Evolutionary conservation across 2,329 filamentous ascomycete species (phyloP).

Genomic region (Coniella vitis): DNA sequence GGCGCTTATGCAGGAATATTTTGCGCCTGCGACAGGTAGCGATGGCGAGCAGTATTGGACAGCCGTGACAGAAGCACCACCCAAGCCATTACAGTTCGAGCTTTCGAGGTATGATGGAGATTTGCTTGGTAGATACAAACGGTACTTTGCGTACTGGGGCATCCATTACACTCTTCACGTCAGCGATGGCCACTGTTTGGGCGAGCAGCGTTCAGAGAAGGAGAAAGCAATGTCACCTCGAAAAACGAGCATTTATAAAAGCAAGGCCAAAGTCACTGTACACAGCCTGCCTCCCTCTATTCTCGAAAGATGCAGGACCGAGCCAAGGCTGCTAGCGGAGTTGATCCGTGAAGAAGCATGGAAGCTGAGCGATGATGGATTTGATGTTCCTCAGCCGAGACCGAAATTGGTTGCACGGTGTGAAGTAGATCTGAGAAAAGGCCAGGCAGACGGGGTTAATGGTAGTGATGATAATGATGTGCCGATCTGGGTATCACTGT

Average conservation of each 20-base stretch:
- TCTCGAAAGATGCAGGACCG: slow-evolving; percentile 63
- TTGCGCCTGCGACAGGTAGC: slow-evolving; percentile 22
- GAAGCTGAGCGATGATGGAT: slow-evolving; percentile 46
- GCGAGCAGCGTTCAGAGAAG: neutral
- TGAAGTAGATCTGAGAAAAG: too few relatives aligned
- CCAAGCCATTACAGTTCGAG: slow-evolving; percentile 56
- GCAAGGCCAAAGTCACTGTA: slow-evolving; percentile 18
- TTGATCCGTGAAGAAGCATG: slow-evolving; percentile 71
- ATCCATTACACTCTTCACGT: slow-evolving; percentile 49
- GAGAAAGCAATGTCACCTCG: neutral
- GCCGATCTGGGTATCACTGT: slow-evolving; percentile 49
- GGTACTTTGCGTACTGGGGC: slow-evolving; percentile 67
- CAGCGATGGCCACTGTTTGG: too few relatives aligned
- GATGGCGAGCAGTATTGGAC: slow-evolving; percentile 8
- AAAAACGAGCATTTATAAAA: neutral
- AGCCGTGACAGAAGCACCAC: slow-evolving; percentile 32
- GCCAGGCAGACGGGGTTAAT: neutral
- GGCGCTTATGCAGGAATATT: slow-evolving; percentile 52
- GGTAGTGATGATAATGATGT: neutral
- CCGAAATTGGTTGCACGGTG: neutral
- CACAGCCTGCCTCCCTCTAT: slow-evolving; percentile 62
- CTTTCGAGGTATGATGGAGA: slow-evolving; percentile 52
- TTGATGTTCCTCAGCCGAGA: neutral
- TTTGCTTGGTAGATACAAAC: slow-evolving; percentile 47
- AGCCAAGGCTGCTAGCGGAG: slow-evolving; percentile 66